Percentiles rank a stretch among this genome's conserved stretches.
Evolutionary conservation across 2,329 filamentous ascomycete species (phyloP).

Genomic region (Coniochaeta hoffmannii): DNA sequence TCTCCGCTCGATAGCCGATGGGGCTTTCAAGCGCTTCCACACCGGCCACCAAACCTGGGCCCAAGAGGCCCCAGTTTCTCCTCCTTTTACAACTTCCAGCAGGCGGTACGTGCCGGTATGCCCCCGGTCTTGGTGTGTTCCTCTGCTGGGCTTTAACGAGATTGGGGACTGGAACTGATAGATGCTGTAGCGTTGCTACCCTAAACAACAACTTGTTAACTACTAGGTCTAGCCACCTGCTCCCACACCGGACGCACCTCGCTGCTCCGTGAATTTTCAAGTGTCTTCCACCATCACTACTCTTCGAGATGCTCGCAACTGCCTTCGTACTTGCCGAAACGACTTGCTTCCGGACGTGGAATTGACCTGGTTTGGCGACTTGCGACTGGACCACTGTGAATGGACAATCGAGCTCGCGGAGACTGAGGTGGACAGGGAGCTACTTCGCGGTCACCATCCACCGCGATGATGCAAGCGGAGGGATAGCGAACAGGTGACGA

Average conservation of each 20-base stretch:
- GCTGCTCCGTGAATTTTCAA: not conserved
- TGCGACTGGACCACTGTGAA: not conserved
- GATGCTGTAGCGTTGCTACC: not conserved
- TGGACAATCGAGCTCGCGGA: not conserved
- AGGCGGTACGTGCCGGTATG: not conserved
- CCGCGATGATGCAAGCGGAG: not conserved
- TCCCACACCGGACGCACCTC: not conserved
- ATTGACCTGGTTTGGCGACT: not conserved
- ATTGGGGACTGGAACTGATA: not conserved
- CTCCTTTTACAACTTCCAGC: not conserved
- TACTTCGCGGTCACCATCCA: not conserved
- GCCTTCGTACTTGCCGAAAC: not conserved
- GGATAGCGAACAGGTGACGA: not conserved
- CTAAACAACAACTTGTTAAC: not conserved
- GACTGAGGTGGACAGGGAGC: not conserved
- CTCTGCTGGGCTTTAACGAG: not conserved
- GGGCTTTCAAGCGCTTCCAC: not conserved
- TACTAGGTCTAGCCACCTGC: not conserved
- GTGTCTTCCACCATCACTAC: not conserved
- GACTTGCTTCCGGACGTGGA: not conserved
- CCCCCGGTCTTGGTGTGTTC: not conserved
- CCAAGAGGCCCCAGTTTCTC: not conserved
- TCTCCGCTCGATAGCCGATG: conserved; percentile 1
- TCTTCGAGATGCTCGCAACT: not conserved
- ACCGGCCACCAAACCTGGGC: not conserved